These are phyloP conservation scores for Helichrysum umbraculigerum DNA, from an alignment of 129 eudicot genomes.

Conservation along the genomic window DNA sequence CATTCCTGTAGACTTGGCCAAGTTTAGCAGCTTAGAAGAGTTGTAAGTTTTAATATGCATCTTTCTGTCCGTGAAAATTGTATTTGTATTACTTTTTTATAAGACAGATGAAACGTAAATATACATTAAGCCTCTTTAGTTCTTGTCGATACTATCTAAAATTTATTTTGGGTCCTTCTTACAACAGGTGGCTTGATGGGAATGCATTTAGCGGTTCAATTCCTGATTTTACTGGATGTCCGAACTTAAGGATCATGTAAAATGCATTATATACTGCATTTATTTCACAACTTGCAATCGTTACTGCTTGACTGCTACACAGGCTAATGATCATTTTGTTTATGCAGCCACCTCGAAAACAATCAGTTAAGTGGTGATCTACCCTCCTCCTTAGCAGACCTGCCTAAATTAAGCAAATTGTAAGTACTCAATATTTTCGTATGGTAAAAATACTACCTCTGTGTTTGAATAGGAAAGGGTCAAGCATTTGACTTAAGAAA, in stretches of 20 bases:
- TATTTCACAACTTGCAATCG: not conserved
- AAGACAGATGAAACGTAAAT: slow-evolving; percentile 11
- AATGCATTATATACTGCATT: not conserved
- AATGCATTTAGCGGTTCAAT: slow-evolving; percentile 73
- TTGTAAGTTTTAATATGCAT: slow-evolving; percentile 58
- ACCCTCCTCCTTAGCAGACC: slow-evolving; percentile 61
- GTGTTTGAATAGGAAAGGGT: not conserved
- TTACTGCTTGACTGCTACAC: slow-evolving; percentile 5
- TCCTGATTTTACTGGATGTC: slow-evolving; percentile 88
- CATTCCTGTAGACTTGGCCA: slow-evolving; percentile 70
- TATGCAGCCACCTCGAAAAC: slow-evolving; percentile 75
- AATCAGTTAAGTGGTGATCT: slow-evolving; percentile 76
- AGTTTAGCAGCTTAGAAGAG: slow-evolving; percentile 66
- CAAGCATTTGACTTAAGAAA: not conserved
- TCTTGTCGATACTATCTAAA: slow-evolving; percentile 5
- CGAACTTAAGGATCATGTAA: slow-evolving; percentile 78
- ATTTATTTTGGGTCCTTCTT: not conserved
- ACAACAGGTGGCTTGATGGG: slow-evolving; percentile 85
- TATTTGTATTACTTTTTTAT: not conserved
- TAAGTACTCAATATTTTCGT: slow-evolving; percentile 42
- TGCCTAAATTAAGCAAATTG: slow-evolving; percentile 79
- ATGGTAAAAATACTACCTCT: not conserved
- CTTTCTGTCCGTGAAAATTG: not conserved
- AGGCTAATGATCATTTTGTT: slow-evolving; percentile 14
- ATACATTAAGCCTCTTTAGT: not conserved